Conservation (phyloP, 805 yeast genomes). For the Saccharomycopsis selenospora region DNA sequence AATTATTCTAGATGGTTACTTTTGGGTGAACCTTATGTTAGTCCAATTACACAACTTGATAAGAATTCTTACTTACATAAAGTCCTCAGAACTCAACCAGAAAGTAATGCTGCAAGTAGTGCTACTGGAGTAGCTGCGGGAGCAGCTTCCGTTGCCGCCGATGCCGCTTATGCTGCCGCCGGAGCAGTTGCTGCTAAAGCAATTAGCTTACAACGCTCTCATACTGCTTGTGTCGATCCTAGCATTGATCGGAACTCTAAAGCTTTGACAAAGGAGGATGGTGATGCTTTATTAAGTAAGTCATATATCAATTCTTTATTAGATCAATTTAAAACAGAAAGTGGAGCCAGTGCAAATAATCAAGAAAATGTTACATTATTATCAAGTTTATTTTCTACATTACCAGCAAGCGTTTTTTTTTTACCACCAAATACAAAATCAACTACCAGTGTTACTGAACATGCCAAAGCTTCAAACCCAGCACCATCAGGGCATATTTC, state of each 20-base stretch:
- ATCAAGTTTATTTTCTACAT: background rate
- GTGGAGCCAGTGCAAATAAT: background rate
- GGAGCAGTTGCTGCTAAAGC: background rate
- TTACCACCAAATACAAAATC: background rate
- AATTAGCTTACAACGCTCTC: too few species aligned
- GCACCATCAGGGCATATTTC: too few species aligned
- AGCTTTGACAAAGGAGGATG: background rate
- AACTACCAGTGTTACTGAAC: background rate
- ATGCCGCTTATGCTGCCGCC: background rate
- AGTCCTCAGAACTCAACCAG: background rate
- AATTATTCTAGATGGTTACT: constrained; percentile 13
- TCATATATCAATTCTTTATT: constrained; percentile 17
- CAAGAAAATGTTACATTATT: background rate
- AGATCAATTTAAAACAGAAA: constrained; percentile 13
- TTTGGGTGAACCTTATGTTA: background rate
- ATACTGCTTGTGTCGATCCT: too few species aligned
- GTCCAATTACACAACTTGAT: background rate
- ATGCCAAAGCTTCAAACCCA: background rate
- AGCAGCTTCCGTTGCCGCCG: background rate
- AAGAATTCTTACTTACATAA: background rate
- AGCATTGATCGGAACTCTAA: too few species aligned
- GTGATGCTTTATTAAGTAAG: background rate
- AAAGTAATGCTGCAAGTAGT: background rate
- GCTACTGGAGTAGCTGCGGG: background rate
- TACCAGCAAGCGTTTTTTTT: background rate